Evolutionary conservation across 768 basidiomycete genomes (phyloP), one percentile per base, ranked within the genome.

Genomic region (Mycena olivaceomarginata): DNA sequence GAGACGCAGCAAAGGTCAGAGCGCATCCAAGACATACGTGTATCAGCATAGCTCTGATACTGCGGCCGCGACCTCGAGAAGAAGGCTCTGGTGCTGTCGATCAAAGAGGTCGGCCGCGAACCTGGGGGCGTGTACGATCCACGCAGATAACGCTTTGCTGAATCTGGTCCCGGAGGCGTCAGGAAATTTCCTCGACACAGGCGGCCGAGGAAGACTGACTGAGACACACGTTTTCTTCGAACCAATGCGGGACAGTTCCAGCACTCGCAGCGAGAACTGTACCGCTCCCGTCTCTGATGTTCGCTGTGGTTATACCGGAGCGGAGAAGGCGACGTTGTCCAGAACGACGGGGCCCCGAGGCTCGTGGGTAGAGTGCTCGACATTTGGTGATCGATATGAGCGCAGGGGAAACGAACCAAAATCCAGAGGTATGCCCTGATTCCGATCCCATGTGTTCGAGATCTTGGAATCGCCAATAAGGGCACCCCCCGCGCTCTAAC

Each of bases 311-410:
- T 1, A 74, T 74, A 2, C 39, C 41, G 2, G 72, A 39, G 72
- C 25, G 25, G 25, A 25, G 25, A 74, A 74, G 0, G 12, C 37
- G 25, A 74, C 45, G 11, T 74, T 59, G 45, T 74, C 65, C 18
- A 74, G 57, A 18, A 74, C 18, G 6, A 74, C 2, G 15, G 72
- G 67, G 6, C 72, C 72, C 4, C 72, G n/a, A 74, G 56, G 2
- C 11, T 20, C 0, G 65, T 39, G 0, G 72, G 39, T 25, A 67
- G 72, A 15, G 41, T 60, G 46, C 43, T 74, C 0, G 53, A 59
- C 56, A 41, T 67, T 66, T 74, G 43, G n/a, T 6, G 15, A 62
- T 37, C 9, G 16, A 67, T 51, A 5, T 25, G 4, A 67, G 20
- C 18, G 48, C 46, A 45, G 25, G 25, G 15, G 45, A 67, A 10